Evolutionary conservation across 495 filamentous ascomycete species (phyloP), one percentile per base, ranked within the genome.

Genomic region (Oidiodendron maius): DNA sequence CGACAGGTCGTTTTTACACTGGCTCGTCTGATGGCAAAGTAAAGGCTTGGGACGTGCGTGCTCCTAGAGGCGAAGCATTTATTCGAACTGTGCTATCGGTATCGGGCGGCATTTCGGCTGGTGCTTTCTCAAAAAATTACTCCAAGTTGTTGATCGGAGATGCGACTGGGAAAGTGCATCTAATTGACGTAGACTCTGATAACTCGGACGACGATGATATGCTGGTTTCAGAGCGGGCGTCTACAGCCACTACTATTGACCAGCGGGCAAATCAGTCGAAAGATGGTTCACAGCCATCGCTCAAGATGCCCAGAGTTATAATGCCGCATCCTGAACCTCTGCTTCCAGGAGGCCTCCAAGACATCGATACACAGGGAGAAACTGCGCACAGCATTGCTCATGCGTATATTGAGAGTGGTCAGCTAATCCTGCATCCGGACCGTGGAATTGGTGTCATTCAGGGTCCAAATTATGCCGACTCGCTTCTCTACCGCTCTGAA

Each of bases 1-100:
- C 74, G 0, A 65, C 72, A 4, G 79, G 86, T 41, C 71, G 85
- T 0, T 78, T 96, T 38, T 95, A 91, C 57, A 95, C 87, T n/a
- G 93, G 91, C 2, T 84, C 83, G 2, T 93, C 89, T 0, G 93
- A 98, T 59, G 91, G 93, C 1, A 70, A 84, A 0, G 71, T 98
- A 5, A 95, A 89, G 46, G 75, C 81, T 16, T 98, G 93, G 93
- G 81, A 96, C 59, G 71, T 94, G 17, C 71, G 71, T 37, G 74
- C 75, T 17, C 72, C 82, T 2, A 57, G 70, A 0, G 72, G 78
- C 28, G 70, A 83, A 59, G 77, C 71, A 1, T 72, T 85, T 23
- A 71, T 95, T n/a, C 64, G 75, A 20, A 75, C 91, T 36, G 59
- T 80, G 1, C 59, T 77, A 2, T 63, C 68, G 46, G 59, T 70